These are phyloP conservation scores for Periglandula ipomoeae DNA, from an alignment of 2,329 filamentous ascomycete species.

Conservation along the genomic window DNA sequence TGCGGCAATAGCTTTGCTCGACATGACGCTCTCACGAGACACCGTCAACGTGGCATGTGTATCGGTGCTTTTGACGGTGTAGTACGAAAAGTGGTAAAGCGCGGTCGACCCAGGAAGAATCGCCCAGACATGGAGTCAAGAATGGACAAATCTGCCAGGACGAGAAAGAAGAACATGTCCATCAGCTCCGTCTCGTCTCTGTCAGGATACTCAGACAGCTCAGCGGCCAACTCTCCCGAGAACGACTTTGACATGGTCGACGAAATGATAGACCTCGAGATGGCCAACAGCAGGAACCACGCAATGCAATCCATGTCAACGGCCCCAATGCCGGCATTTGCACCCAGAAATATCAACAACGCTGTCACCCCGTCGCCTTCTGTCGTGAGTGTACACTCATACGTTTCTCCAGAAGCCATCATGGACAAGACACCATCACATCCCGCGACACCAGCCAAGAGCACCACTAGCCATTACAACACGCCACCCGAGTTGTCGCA, in stretches of 20 bases:
- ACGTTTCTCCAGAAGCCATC: constrained; percentile 38
- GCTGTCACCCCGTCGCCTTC: constrained; percentile 31
- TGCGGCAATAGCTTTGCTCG: constrained; percentile 93
- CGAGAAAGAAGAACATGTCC: constrained; percentile 46
- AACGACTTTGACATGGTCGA: constrained; percentile 38
- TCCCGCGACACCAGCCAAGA: constrained; percentile 40
- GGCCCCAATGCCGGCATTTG: constrained; percentile 29
- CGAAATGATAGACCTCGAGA: constrained; percentile 37
- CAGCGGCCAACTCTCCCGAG: constrained; percentile 42
- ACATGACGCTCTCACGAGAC: constrained; percentile 88
- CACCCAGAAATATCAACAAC: constrained; percentile 23
- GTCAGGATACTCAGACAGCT: constrained; percentile 49
- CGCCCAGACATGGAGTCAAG: constrained; percentile 48
- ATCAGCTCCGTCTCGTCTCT: constrained; percentile 42
- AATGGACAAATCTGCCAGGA: constrained; percentile 45
- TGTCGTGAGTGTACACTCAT: constrained; percentile 28
- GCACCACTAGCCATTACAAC: constrained; percentile 41
- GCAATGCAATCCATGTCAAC: constrained; percentile 34
- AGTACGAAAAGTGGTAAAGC: constrained; percentile 50
- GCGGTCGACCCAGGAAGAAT: constrained; percentile 55
- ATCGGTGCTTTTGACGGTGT: constrained; percentile 84
- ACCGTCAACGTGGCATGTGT: constrained; percentile 93
- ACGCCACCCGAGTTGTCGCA: constrained; percentile 53
- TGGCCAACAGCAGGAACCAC: constrained; percentile 16
- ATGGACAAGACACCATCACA: constrained; percentile 28